A percentile compares a stretch with the other conserved stretches of the same genome.
phyloP scores from a whole-genome alignment of 805 yeast genomes.

The Maudiozyma serrabonitensis region DNA sequence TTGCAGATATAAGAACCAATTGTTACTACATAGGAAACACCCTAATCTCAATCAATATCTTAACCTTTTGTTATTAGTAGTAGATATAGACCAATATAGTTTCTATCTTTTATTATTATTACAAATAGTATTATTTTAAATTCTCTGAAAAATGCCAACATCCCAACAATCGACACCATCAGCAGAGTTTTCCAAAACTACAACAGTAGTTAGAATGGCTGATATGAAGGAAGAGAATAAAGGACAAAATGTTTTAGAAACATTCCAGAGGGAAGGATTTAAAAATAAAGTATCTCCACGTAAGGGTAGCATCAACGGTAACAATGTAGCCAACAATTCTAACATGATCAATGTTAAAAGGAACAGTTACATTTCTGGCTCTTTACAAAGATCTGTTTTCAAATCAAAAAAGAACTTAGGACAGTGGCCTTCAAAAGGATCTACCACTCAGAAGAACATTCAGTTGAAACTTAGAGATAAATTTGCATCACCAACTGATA shows the following conservation, averaged over 20 bases:
- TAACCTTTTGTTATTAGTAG: too few species aligned
- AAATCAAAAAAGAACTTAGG: slow-evolving; percentile 9
- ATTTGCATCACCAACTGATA: slow-evolving; percentile 49
- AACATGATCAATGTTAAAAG: neutral
- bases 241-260: neutral
- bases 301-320: neutral
- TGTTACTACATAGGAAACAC: too few species aligned
- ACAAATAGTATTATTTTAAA: neutral
- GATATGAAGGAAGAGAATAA: neutral
- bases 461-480: slow-evolving; percentile 12
- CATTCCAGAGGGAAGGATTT: neutral
- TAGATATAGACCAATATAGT: too few species aligned
- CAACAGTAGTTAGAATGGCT: neutral
- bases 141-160: neutral
- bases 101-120: too few species aligned
- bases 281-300: neutral
- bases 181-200: neutral
- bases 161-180: neutral
- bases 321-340: neutral
- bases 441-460: neutral
- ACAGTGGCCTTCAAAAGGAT: neutral
- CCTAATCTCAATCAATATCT: too few species aligned
- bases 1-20: too few species aligned
- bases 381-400: slow-evolving; percentile 19
- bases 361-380: neutral